Evolutionary conservation across 192 early-diverging fungal species (phyloP), one percentile per base, ranked within the genome.

Genomic region (Mortierella claussenii): DNA sequence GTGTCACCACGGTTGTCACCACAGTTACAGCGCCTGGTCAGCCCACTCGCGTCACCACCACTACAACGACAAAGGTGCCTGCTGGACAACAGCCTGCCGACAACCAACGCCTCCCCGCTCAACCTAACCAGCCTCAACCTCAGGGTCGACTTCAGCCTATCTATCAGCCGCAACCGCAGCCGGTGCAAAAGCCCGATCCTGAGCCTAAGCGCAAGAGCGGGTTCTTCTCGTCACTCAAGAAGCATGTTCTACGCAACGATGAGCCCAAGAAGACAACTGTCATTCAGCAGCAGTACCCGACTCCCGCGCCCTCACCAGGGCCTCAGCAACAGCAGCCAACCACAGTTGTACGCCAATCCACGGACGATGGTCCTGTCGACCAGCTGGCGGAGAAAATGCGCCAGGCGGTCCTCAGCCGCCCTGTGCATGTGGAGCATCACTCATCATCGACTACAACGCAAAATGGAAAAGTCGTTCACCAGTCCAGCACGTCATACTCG

Each of bases 31-130:
- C 73, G 12, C 73, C 73, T 8, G 73, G 73, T 24, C 73, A 76
- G 46, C 73, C 73, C 53, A 76, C 73, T 7, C 51, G 73, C 7
- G 31, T 76, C 37, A 76, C 57, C 34, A 76, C 71, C 27, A 76
- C 71, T 18, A 76, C 64, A 0, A 67, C 73, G 8, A 76, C 73
- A 27, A 76, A 66, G 45, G 42, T 37, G 11, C 73, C 73, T 5
- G 73, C 34, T 18, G 53, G 40, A 34, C 66, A 68, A 44, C 58
- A 62, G 28, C 63, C 46, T 27, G 23, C 33, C 42, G 60, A 40
- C 33, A 36, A 15, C 26, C 55, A 58, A 42, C 45, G 48, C 8
- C 13, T 60, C 23, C 69, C 69, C 18, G 33, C 24, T 18, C 69
- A 74, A 31, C 55, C 49, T 27, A 32, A 17, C 10, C 36, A 58